phyloP scores from a whole-genome alignment of 352 stramenopile species.

The Pythium dissotocum region DNA sequence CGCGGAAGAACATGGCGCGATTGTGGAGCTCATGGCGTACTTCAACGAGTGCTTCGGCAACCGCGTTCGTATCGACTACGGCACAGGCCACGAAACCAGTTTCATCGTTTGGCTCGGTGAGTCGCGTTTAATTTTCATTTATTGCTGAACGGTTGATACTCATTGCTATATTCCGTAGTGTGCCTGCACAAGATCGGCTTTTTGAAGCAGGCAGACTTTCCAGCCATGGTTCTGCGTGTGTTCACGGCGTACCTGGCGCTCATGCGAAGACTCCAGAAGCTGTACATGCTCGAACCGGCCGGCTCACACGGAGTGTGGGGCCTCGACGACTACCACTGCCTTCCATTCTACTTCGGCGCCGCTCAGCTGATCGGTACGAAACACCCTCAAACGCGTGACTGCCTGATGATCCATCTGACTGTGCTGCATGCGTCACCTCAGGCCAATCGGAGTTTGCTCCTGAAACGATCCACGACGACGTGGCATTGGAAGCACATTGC shows the following conservation, averaged over 20 bases:
- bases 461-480: conserved; percentile 73
- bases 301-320: conserved; percentile 99
- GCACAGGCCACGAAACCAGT: conserved; percentile 97
- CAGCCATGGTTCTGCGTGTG: conserved; percentile 86
- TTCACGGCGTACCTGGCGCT: conserved; percentile 95
- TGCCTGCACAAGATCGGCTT: conserved; percentile 91
- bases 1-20: conserved; percentile 55
- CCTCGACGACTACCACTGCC: conserved; percentile 99
- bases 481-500: conserved; percentile 55
- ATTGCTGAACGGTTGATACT: conserved; percentile 11
- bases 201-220: conserved; percentile 82
- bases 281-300: conserved; percentile 98
- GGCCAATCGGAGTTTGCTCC: conserved; percentile 72
- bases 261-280: conserved; percentile 93
- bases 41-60: conserved; percentile 97
- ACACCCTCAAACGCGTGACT: neutral
- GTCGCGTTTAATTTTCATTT: neutral
- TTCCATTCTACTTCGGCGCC: conserved; percentile 98
- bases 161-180: conserved; percentile 33
- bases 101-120: conserved; percentile 95
- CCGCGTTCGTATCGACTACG: conserved; percentile 97
- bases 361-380: conserved; percentile 88
- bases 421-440: neutral
- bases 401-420: neutral
- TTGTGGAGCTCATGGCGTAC: conserved; percentile 94